These are phyloP conservation scores for Pseudogymnoascus sp. DNA, from an alignment of 2,329 filamentous ascomycete genomes.

Conservation along the genomic window DNA sequence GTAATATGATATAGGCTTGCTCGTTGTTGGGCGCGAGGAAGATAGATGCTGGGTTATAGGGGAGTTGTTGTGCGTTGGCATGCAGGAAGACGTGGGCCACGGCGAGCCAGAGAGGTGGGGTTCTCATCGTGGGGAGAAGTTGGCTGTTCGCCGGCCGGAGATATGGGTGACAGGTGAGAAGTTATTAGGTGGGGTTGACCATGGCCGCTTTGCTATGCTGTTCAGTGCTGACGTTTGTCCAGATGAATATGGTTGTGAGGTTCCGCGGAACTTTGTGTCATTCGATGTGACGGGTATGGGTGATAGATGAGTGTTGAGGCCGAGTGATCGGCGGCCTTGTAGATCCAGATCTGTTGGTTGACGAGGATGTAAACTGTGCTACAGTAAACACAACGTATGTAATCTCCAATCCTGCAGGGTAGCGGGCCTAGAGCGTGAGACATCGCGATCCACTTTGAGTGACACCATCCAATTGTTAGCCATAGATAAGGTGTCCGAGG, in stretches of 20 bases:
- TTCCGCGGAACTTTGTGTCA: background rate
- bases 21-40: slow-evolving; percentile 44
- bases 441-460: background rate
- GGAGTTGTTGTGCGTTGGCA: slow-evolving; percentile 42
- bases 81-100: background rate
- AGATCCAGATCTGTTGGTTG: slow-evolving; percentile 6
- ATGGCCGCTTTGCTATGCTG: background rate
- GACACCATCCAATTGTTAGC: background rate
- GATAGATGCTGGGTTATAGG: slow-evolving; percentile 71
- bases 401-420: background rate
- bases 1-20: slow-evolving; percentile 61
- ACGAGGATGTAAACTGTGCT: background rate
- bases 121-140: background rate
- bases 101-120: background rate
- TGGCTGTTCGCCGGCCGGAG: background rate
- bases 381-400: background rate
- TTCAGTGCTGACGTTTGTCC: background rate
- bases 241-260: background rate
- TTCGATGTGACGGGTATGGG: background rate
- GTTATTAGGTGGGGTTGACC: background rate
- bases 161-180: background rate
- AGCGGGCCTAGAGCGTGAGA: background rate
- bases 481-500: background rate
- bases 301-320: background rate
- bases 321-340: background rate